Percentiles rank a stretch among this genome's conserved stretches.
phyloP scores from a whole-genome alignment of 495 filamentous ascomycete genomes.

The Rhypophila decipiens region DNA sequence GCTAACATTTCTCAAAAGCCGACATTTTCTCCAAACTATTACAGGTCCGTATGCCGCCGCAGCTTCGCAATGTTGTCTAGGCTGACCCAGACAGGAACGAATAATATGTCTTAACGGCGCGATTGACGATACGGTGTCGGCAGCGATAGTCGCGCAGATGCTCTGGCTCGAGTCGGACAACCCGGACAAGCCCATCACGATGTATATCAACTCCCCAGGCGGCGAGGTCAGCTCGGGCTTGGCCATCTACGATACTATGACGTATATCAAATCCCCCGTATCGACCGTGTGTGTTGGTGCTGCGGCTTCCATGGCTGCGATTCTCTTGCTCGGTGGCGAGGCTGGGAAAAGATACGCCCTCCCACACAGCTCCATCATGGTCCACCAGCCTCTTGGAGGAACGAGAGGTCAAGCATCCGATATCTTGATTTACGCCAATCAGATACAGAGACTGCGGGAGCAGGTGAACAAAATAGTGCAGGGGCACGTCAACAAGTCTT shows the following conservation, averaged over 20 bases:
- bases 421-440: constrained; percentile 94
- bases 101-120: constrained; percentile 92
- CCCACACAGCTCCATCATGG: constrained; percentile 90
- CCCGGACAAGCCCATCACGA: constrained; percentile 84
- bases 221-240: constrained; percentile 92
- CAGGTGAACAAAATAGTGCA: constrained; percentile 88
- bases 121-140: constrained; percentile 82
- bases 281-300: constrained; percentile 93
- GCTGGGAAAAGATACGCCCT: constrained; percentile 82
- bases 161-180: constrained; percentile 97
- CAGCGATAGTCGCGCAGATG: constrained; percentile 88
- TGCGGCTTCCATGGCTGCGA: constrained; percentile 89
- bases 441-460: constrained; percentile 80
- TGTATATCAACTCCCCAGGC: constrained; percentile 97
- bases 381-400: constrained; percentile 90
- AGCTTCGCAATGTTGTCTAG: not conserved
- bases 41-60: constrained; percentile 46
- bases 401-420: constrained; percentile 86
- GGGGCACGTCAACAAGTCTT: constrained; percentile 71
- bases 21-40: constrained; percentile 79
- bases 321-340: constrained; percentile 80
- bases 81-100: constrained; percentile 57
- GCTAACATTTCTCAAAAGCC: constrained; percentile 41
- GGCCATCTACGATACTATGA: constrained; percentile 99
- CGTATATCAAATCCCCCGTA: constrained; percentile 87